Evolutionary conservation across 176 grass and related monocot genomes (phyloP).

Genomic region (Tillandsia fasciculata): DNA sequence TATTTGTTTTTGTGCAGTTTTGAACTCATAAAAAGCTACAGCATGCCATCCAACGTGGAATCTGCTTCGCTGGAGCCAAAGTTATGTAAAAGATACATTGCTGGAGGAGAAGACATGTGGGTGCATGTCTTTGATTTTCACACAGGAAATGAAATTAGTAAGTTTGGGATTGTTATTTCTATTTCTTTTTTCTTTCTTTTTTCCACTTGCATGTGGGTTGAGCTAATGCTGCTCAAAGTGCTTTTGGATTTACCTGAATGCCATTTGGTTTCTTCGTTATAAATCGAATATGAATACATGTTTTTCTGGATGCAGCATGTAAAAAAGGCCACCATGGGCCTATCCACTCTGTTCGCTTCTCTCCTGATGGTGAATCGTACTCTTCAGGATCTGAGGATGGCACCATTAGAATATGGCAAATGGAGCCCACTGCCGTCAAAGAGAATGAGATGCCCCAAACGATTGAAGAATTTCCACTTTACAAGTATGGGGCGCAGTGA

Average conservation of each 20-base stretch:
- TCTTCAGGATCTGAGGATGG: constrained; percentile 95
- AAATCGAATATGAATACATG: not conserved
- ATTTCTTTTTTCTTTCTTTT: not conserved
- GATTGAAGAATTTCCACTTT: constrained; percentile 66
- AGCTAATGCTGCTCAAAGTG: not conserved
- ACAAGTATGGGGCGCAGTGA: constrained; percentile 46
- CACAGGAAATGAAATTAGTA: constrained; percentile 91
- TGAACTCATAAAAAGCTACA: constrained; percentile 92
- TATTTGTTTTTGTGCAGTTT: constrained; percentile 46
- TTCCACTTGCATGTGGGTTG: not conserved
- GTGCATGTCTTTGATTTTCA: constrained; percentile 89
- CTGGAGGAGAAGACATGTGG: constrained; percentile 98
- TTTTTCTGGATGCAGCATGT: constrained; percentile 39
- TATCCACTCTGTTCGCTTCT: constrained; percentile 85
- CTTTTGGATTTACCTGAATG: not conserved
- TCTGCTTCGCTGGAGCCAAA: constrained; percentile 94
- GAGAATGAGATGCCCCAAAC: constrained; percentile 63
- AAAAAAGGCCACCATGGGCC: constrained; percentile 98
- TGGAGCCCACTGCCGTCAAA: constrained; percentile 40
- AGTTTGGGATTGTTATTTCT: constrained; percentile 14
- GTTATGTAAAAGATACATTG: constrained; percentile 65
- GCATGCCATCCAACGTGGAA: constrained; percentile 83
- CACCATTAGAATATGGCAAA: constrained; percentile 88
- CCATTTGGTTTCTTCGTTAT: not conserved
- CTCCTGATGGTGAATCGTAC: constrained; percentile 81